phyloP scores from a whole-genome alignment of 2,329 filamentous ascomycete species.

The Diplodia mutila region DNA sequence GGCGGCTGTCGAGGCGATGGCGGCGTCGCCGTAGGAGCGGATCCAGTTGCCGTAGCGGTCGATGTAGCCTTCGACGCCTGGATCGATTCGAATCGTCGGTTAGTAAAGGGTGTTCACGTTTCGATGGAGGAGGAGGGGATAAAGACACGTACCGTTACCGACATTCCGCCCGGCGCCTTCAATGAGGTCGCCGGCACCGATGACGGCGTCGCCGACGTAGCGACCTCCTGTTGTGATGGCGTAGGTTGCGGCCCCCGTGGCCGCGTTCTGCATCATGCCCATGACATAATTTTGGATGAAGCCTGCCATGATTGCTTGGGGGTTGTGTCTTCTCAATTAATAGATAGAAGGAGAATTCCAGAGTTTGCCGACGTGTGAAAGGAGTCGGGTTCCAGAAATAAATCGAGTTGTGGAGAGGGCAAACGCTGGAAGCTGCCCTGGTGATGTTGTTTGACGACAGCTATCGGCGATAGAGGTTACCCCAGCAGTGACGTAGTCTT shows the following conservation, averaged over 20 bases:
- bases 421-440: no score
- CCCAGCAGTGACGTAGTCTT: no score
- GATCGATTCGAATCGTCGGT: no score
- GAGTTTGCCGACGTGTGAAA: background rate
- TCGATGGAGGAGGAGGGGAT: background rate
- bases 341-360: background rate
- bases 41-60: conserved; percentile 27
- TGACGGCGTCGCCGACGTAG: conserved; percentile 23
- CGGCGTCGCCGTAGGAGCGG: conserved; percentile 23
- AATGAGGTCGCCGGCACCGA: conserved; percentile 26
- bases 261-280: conserved; percentile 24
- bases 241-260: conserved; percentile 22
- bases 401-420: background rate
- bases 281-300: conserved; percentile 18
- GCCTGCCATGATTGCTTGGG: conserved; percentile 9
- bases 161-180: conserved; percentile 18
- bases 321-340: background rate
- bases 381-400: background rate
- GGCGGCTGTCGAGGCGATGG: conserved; percentile 17
- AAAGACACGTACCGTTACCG: conserved; percentile 17
- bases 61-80: conserved; percentile 26
- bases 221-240: conserved; percentile 26
- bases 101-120: background rate
- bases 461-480: no score
- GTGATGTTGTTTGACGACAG: no score